A percentile compares a stretch with the other conserved stretches of the same genome.
phyloP scores from a whole-genome alignment of 2,329 filamentous ascomycete species.

The Bipolaris cookei region DNA sequence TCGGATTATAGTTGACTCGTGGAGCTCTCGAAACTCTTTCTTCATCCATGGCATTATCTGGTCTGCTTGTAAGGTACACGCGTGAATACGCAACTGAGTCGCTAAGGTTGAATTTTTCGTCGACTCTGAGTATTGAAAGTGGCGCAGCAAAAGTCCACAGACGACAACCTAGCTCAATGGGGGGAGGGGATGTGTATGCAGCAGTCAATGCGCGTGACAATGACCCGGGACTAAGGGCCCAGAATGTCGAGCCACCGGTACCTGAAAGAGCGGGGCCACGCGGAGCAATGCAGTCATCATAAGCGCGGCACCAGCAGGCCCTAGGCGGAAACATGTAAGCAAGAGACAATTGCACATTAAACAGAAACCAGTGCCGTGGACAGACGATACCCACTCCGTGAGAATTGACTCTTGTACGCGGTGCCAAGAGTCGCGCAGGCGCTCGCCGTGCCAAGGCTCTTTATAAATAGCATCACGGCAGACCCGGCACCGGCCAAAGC shows the following conservation, averaged over 20 bases:
- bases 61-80: too few relatives aligned
- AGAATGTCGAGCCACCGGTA: not conserved
- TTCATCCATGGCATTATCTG: too few relatives aligned
- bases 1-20: too few relatives aligned
- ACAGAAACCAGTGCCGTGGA: not conserved
- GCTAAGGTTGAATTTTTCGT: too few relatives aligned
- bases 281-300: not conserved
- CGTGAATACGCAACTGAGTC: too few relatives aligned
- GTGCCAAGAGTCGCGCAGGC: not conserved
- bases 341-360: not conserved
- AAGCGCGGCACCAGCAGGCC: too few relatives aligned
- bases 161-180: too few relatives aligned
- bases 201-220: not conserved
- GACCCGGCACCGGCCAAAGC: not conserved
- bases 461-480: conserved; percentile 3
- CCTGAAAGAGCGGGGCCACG: not conserved
- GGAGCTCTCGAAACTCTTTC: too few relatives aligned
- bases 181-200: not conserved
- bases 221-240: not conserved
- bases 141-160: too few relatives aligned
- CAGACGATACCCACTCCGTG: not conserved
- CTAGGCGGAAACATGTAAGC: not conserved
- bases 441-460: not conserved
- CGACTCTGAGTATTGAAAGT: too few relatives aligned
- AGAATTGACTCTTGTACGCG: not conserved